Conservation (phyloP, 208 protist species). For the Acanthamoeba sp. region DNA sequence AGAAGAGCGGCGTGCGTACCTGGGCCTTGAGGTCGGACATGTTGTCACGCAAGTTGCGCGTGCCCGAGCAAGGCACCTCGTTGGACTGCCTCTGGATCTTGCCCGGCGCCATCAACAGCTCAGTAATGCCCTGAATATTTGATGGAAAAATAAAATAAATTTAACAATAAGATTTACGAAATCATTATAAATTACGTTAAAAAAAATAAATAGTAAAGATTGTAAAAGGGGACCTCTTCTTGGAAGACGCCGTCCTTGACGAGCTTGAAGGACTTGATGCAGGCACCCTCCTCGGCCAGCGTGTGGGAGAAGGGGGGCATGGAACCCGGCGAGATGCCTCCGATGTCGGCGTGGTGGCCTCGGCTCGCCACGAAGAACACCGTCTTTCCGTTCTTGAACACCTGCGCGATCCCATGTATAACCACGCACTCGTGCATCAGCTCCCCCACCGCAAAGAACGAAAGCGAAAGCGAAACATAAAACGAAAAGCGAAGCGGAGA, state of each 20-base stretch:
- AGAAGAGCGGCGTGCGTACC: too few relatives aligned
- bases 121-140: conserved; percentile 86
- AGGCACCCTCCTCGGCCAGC: conserved; percentile 95
- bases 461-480: conserved; percentile 73
- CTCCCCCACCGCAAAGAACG: neutral
- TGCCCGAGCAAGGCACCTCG: conserved; percentile 80
- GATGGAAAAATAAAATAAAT: too few relatives aligned
- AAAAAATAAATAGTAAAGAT: neutral
- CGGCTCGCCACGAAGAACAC: conserved; percentile 96
- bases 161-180: neutral
- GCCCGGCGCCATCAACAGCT: conserved; percentile 90
- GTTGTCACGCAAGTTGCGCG: conserved; percentile 94
- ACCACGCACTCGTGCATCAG: neutral
- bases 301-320: conserved; percentile 96
- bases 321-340: conserved; percentile 94
- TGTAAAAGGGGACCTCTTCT: conserved; percentile 83
- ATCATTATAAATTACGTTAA: too few relatives aligned
- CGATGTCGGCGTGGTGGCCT: conserved; percentile 97
- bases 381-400: conserved; percentile 57
- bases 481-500: conserved; percentile 70
- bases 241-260: conserved; percentile 93
- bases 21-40: conserved; percentile 95
- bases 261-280: conserved; percentile 95
- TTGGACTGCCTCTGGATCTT: conserved; percentile 79
- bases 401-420: neutral